Base-by-base conservation (phyloP, 2,329 filamentous ascomycete genomes). In the Bipolaris gigantea region DNA sequence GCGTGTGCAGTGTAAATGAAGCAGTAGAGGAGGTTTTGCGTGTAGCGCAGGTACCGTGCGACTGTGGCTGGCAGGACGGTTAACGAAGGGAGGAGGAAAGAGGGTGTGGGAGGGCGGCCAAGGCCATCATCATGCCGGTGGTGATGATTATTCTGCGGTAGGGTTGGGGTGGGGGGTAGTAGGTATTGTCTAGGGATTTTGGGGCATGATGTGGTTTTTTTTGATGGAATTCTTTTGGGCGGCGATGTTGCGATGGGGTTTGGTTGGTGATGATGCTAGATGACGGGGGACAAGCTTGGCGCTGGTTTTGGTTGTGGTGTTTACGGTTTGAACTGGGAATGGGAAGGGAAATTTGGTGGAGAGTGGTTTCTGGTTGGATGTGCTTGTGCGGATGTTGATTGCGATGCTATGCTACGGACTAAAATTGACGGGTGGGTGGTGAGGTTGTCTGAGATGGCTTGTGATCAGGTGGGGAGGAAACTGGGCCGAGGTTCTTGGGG, bases 61-160 rank as follows among this genome's bases (percentile, higher is more conserved):
- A 48, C 57, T 7, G 34, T 57, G 2, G 33, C 18, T 1, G 51
- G 39, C 1, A 61, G 63, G 1, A 15, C 33, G 33, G 55, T 47
- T 2, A 55, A 56, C 39, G 15, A 56, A 39, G 63, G 60, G 4
- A 63, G 41, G 9, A 63, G 57, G 5, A 63, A 65, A 6, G 63
- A 59, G 1, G 66, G 61, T 1, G 58, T 49, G 4, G 66, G 21
- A 64, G 50, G 5, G 65, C 56, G 16, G 53, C 55, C 21, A 70
- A 60, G 10, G 60, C 61, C 63, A 70, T 70, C 34, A 70, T 42
- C n/a, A 61, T 33, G 38, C 57, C 63, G 46, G 59, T 62, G 46
- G 65, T 55, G 23, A 67, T 40, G 45, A 66, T 66, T 38, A 61
- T 60, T 9, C 51, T 61, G 16, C 63, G 61, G 18, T 63, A 51